phyloP scores from a whole-genome alignment of 2,329 filamentous ascomycete genomes.

The Cercospora beticola region DNA sequence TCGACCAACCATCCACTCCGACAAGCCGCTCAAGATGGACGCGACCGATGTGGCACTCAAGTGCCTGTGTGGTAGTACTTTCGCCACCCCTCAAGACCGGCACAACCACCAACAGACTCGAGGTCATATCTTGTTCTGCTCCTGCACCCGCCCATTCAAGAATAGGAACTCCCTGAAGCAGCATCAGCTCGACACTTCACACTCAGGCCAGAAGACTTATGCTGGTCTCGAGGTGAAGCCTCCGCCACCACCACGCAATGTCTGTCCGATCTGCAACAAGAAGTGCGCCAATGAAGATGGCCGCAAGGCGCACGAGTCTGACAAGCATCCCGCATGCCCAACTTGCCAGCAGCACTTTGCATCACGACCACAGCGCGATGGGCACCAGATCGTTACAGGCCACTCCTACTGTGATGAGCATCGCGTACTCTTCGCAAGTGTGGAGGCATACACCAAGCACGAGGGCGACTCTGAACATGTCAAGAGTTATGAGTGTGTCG shows the following conservation, averaged over 20 bases:
- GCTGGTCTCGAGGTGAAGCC: not conserved
- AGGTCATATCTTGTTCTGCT: slow-evolving; percentile 1
- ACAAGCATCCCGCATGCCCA: slow-evolving; percentile 13
- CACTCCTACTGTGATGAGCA: slow-evolving; percentile 24
- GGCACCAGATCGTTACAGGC: slow-evolving; percentile 11
- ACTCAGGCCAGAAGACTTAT: not conserved
- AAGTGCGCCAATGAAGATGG: not conserved
- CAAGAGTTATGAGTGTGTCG: slow-evolving; percentile 15
- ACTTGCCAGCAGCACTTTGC: slow-evolving; percentile 16
- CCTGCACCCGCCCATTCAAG: not conserved
- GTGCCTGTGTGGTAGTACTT: not conserved
- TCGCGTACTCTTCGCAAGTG: not conserved
- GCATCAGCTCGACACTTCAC: not conserved
- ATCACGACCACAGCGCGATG: not conserved
- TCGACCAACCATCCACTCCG: too few relatives aligned
- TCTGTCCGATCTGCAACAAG: slow-evolving; percentile 10
- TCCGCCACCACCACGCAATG: not conserved
- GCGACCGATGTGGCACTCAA: not conserved
- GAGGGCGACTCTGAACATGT: slow-evolving; percentile 6
- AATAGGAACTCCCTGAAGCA: not conserved
- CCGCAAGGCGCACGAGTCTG: slow-evolving; percentile 4
- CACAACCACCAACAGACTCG: not conserved
- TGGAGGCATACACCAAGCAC: slow-evolving; percentile 8
- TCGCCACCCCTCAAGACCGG: not conserved
- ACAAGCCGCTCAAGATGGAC: not conserved